A percentile compares a stretch with the other conserved stretches of the same genome.
These are phyloP conservation scores for Babesia sp. DNA, from an alignment of 169 alveolate genomes.

Conservation along the genomic window DNA sequence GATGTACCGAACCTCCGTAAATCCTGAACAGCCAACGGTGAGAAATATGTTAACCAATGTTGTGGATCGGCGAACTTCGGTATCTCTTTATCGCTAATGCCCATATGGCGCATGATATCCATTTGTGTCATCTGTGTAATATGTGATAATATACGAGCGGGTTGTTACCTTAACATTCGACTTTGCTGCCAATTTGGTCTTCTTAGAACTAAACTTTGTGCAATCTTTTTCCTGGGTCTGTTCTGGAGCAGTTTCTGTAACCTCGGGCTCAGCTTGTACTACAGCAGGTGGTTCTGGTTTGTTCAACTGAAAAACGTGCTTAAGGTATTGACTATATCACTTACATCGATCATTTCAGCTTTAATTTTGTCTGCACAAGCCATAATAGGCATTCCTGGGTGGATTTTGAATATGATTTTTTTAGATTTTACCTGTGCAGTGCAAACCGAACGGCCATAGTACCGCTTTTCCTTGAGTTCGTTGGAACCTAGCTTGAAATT, in stretches of 20 bases:
- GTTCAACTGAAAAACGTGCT: constrained; percentile 1
- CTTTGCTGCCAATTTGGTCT: constrained; percentile 85
- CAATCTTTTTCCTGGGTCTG: constrained; percentile 66
- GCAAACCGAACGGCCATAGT: constrained; percentile 97
- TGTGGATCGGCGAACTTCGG: constrained; percentile 93
- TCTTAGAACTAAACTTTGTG: constrained; percentile 76
- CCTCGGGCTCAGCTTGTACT: background rate
- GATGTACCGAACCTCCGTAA: constrained; percentile 60
- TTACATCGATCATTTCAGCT: constrained; percentile 79
- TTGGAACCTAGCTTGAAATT: constrained; percentile 95
- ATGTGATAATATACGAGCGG: background rate
- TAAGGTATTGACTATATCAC: background rate
- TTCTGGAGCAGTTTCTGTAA: background rate
- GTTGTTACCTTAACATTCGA: constrained; percentile 74
- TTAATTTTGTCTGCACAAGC: constrained; percentile 94
- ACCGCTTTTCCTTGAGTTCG: constrained; percentile 92
- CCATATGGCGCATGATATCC: constrained; percentile 90
- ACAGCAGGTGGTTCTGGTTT: background rate
- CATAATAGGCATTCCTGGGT: constrained; percentile 90
- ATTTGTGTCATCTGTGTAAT: constrained; percentile 80
- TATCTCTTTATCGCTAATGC: constrained; percentile 91
- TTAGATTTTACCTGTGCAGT: constrained; percentile 93
- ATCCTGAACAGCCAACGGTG: constrained; percentile 93
- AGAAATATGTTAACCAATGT: constrained; percentile 97
- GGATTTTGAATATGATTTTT: background rate